Conservation (phyloP, 371 early-diverging fungal species). For the Neoconidiobolus thromboides region DNA sequence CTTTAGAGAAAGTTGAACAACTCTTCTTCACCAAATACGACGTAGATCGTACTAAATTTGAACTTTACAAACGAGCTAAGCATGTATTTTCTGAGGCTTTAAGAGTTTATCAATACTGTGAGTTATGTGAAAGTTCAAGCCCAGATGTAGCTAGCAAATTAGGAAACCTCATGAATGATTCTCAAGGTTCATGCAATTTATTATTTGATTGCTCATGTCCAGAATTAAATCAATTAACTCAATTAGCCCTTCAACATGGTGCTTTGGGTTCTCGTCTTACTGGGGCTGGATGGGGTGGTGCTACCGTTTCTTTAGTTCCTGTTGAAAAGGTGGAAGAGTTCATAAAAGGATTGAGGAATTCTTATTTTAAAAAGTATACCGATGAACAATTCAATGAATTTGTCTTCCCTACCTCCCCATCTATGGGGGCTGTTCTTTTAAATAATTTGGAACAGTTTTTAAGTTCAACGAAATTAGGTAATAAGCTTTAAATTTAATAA, state of each 20-base stretch:
- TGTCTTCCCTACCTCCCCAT: conserved; percentile 38
- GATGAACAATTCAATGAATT: conserved; percentile 26
- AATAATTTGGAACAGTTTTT: conserved; percentile 15
- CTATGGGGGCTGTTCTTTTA: conserved; percentile 27
- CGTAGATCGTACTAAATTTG: conserved; percentile 48
- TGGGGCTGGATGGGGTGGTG: conserved; percentile 95
- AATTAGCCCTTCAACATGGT: conserved; percentile 38
- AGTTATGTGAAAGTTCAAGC: conserved; percentile 27
- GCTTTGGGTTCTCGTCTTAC: conserved; percentile 68
- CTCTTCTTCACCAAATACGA: conserved; percentile 43
- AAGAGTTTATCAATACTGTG: conserved; percentile 62
- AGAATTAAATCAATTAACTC: conserved; percentile 66
- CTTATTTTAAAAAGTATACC: conserved; percentile 41
- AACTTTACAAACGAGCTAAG: conserved; percentile 55
- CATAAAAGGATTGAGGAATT: conserved; percentile 36
- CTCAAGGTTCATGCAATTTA: conserved; percentile 63
- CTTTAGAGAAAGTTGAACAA: conserved; percentile 27
- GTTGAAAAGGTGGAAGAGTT: conserved; percentile 37
- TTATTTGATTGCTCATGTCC: conserved; percentile 75
- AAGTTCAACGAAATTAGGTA: background rate
- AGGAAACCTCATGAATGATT: conserved; percentile 76
- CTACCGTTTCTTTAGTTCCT: conserved; percentile 66
- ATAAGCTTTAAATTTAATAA: no score
- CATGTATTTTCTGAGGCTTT: conserved; percentile 70
- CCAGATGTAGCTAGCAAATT: conserved; percentile 21